These are phyloP conservation scores for Cyberlindnera petersonii DNA, from an alignment of 805 yeast species.

Conservation along the genomic window DNA sequence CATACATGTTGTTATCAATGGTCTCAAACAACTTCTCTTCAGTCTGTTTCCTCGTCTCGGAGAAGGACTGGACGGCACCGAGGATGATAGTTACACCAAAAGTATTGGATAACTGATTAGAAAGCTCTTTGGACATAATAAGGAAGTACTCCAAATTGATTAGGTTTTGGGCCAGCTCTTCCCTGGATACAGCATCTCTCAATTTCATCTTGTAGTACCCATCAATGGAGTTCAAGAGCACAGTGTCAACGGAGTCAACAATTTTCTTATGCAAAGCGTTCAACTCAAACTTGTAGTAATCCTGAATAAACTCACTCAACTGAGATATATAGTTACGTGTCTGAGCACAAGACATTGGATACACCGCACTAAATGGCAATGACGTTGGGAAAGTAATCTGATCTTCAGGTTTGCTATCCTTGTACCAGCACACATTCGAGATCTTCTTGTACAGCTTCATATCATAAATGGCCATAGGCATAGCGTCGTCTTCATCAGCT, in stretches of 20 bases:
- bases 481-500: constrained; percentile 77
- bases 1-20: constrained; percentile 77
- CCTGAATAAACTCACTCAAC: constrained; percentile 60
- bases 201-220: constrained; percentile 57
- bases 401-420: constrained; percentile 42
- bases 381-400: constrained; percentile 47
- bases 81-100: constrained; percentile 41
- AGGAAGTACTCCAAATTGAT: constrained; percentile 86
- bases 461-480: constrained; percentile 74
- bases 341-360: constrained; percentile 81
- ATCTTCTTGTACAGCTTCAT: constrained; percentile 57
- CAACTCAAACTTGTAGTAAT: constrained; percentile 59
- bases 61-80: constrained; percentile 53
- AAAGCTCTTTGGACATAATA: constrained; percentile 65
- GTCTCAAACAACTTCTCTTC: constrained; percentile 78
- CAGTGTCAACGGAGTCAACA: constrained; percentile 57
- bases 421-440: constrained; percentile 66
- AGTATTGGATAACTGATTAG: constrained; percentile 31
- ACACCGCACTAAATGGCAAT: constrained; percentile 84
- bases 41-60: constrained; percentile 59
- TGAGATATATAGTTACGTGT: constrained; percentile 61
- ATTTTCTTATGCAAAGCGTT: constrained; percentile 58
- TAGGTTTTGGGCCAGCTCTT: constrained; percentile 83
- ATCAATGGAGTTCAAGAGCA: constrained; percentile 66
- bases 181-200: constrained; percentile 67